Percentiles rank a stretch among this genome's conserved stretches.
These are phyloP conservation scores for Boletus calvinii DNA, from an alignment of 1,284 basidiomycete genomes.

Conservation along the genomic window DNA sequence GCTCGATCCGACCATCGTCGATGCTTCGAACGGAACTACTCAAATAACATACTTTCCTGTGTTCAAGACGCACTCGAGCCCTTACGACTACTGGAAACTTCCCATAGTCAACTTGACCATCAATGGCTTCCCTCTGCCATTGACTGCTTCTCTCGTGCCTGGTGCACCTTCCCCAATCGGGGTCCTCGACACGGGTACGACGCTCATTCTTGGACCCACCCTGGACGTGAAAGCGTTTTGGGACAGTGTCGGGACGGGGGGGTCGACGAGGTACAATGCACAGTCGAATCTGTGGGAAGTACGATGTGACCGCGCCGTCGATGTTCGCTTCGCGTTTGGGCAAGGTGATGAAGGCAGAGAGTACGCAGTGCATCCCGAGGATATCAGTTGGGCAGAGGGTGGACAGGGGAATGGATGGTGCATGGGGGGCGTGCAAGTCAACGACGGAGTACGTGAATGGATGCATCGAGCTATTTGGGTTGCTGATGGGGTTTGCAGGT, in stretches of 20 bases:
- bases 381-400: conserved; percentile 51
- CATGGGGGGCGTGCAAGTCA: conserved; percentile 56
- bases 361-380: conserved; percentile 51
- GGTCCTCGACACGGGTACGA: conserved; percentile 60
- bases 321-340: conserved; percentile 49
- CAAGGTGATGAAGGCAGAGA: conserved; percentile 37
- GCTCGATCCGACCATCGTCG: conserved; percentile 42
- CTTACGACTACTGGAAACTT: conserved; percentile 61
- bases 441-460: conserved; percentile 43
- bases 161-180: conserved; percentile 46
- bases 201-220: conserved; percentile 53
- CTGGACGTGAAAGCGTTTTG: conserved; percentile 52
- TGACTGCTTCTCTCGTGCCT: conserved; percentile 48
- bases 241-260: conserved; percentile 41
- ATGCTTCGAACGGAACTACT: conserved; percentile 33
- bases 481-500: conserved; percentile 37
- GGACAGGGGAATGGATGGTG: conserved; percentile 48
- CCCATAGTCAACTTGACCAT: conserved; percentile 47
- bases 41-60: conserved; percentile 45
- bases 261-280: conserved; percentile 39
- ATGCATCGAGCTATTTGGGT: not conserved
- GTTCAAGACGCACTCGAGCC: conserved; percentile 36
- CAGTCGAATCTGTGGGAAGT: conserved; percentile 49
- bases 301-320: conserved; percentile 47
- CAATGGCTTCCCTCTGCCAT: conserved; percentile 38